Evolutionary conservation across 2,329 filamentous ascomycete species (phyloP).

Genomic region (Diaporthe citriasiana): DNA sequence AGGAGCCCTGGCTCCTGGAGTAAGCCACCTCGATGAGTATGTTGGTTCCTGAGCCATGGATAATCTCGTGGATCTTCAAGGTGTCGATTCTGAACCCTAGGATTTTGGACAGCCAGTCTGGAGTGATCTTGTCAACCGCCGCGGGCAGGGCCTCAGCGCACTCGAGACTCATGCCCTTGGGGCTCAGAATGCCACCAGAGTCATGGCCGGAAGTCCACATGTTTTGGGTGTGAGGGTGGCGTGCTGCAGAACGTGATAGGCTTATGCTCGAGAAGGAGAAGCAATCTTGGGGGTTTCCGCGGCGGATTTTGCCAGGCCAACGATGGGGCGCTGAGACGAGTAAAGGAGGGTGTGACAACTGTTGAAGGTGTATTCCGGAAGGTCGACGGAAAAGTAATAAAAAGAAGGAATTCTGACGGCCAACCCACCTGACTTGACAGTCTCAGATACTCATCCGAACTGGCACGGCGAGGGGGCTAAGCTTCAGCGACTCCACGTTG

Average conservation of each 20-base stretch:
- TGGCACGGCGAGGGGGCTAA: constrained; percentile 10
- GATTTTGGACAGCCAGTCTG: constrained; percentile 45
- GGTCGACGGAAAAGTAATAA: constrained; percentile 6
- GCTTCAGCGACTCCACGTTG: background rate
- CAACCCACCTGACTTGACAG: background rate
- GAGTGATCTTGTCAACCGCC: constrained; percentile 43
- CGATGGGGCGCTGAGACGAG: background rate
- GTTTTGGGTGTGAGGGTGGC: background rate
- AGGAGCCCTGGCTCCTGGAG: constrained; percentile 36
- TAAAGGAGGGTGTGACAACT: constrained; percentile 15
- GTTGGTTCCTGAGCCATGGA: constrained; percentile 46
- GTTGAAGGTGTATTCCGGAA: background rate
- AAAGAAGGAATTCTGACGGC: background rate
- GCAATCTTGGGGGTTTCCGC: constrained; percentile 10
- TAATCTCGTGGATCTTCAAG: constrained; percentile 40
- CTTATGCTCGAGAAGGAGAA: constrained; percentile 13
- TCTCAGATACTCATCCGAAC: background rate
- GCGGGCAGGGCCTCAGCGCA: constrained; percentile 43
- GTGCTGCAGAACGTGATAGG: constrained; percentile 9
- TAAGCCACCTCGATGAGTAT: constrained; percentile 48
- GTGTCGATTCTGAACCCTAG: constrained; percentile 42
- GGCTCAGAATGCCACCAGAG: background rate
- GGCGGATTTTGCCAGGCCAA: background rate
- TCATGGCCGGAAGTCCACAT: background rate
- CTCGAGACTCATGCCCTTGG: constrained; percentile 33